Conservation (phyloP, 2,329 filamentous ascomycete species). For the Claviceps sp. region DNA sequence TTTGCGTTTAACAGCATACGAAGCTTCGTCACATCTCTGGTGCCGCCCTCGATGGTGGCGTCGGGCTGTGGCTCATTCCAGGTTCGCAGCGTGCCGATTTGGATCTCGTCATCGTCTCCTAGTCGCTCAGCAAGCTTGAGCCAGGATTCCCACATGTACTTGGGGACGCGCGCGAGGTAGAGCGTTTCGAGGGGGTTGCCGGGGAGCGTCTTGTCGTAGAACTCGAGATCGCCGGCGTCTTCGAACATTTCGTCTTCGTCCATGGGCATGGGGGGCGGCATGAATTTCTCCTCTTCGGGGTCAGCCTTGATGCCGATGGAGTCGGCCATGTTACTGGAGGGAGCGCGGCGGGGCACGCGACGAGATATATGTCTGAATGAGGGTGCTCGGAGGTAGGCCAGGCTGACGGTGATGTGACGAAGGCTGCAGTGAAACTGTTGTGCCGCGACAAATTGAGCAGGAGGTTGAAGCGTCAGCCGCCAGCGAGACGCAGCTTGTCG, state of each 20-base stretch:
- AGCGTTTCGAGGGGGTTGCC: constrained; percentile 30
- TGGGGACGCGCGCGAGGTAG: constrained; percentile 68
- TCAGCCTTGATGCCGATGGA: constrained; percentile 34
- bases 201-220: constrained; percentile 32
- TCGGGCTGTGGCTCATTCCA: constrained; percentile 42
- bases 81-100: constrained; percentile 60
- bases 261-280: constrained; percentile 23
- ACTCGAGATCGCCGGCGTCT: constrained; percentile 43
- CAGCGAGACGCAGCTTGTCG: too few relatives aligned
- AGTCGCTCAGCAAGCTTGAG: constrained; percentile 38
- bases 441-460: too few relatives aligned
- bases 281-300: constrained; percentile 29
- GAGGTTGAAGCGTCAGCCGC: too few relatives aligned
- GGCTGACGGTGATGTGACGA: too few relatives aligned
- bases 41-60: constrained; percentile 31
- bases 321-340: constrained; percentile 18
- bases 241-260: constrained; percentile 57
- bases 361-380: not conserved
- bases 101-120: constrained; percentile 69
- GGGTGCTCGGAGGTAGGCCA: not conserved
- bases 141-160: constrained; percentile 73
- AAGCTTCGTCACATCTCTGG: constrained; percentile 22
- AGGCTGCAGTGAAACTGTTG: too few relatives aligned
- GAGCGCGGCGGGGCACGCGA: not conserved
- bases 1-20: constrained; percentile 55